A percentile compares a stretch with the other conserved stretches of the same genome.
phyloP scores from a whole-genome alignment of 441 rosid species.

The Pelargonium fulgidum region DNA sequence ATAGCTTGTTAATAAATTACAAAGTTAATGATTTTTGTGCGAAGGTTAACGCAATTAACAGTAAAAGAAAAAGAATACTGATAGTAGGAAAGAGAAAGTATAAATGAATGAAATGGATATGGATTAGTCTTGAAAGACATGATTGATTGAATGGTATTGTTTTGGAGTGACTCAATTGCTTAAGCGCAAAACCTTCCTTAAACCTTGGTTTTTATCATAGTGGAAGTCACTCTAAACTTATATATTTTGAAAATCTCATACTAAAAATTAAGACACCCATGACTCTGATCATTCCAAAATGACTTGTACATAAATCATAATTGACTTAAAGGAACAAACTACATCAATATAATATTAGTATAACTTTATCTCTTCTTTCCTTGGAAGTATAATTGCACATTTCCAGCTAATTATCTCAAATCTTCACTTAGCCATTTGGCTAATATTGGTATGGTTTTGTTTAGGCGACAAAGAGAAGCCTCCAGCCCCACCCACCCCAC shows the following conservation, averaged over 20 bases:
- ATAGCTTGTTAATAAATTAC: too few species aligned
- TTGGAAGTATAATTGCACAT: constrained; percentile 31
- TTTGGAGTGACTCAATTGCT: constrained; percentile 43
- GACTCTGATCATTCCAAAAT: constrained; percentile 25
- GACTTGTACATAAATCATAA: constrained; percentile 29
- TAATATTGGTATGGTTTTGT: constrained; percentile 13
- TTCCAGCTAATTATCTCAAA: constrained; percentile 17
- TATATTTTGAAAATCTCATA: constrained; percentile 20
- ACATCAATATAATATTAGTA: neutral
- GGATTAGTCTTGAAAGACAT: constrained; percentile 1
- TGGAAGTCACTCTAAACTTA: constrained; percentile 45
- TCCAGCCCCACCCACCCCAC: constrained; percentile 17
- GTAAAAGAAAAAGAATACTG: too few species aligned
- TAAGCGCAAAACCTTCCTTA: constrained; percentile 61
- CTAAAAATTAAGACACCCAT: constrained; percentile 32
- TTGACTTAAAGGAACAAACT: constrained; percentile 39
- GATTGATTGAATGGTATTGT: constrained; percentile 20
- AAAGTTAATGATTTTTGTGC: too few species aligned
- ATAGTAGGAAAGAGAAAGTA: too few species aligned
- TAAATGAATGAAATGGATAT: too few species aligned
- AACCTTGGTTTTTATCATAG: constrained; percentile 31
- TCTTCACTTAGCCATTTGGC: constrained; percentile 25
- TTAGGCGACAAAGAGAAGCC: constrained; percentile 30
- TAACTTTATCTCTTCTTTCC: constrained; percentile 31
- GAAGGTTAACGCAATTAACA: too few species aligned